Evolutionary conservation across 345 rosid genomes (phyloP).

Genomic region (Cardiospermum halicacabum): DNA sequence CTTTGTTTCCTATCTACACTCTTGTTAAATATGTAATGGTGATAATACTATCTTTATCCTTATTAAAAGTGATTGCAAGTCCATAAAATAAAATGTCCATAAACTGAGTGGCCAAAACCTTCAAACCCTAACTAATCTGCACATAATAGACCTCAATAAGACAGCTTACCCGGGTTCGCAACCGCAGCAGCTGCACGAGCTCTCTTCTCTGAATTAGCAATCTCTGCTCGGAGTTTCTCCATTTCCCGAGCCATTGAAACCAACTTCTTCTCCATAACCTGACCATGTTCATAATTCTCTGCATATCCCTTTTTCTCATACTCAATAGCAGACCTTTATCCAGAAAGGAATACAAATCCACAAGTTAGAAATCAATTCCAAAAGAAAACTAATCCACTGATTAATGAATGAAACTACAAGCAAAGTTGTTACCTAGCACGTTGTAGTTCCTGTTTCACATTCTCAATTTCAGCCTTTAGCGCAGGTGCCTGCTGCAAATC

Average conservation of each 20-base stretch:
- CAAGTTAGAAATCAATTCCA: neutral
- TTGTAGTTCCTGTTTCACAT: conserved; percentile 81
- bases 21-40: neutral
- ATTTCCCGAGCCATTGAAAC: conserved; percentile 88
- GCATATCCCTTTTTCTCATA: conserved; percentile 97
- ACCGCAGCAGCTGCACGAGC: conserved; percentile 49
- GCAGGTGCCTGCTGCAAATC: conserved; percentile 77
- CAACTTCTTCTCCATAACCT: conserved; percentile 87
- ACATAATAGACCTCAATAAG: neutral
- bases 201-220: conserved; percentile 81
- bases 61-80: neutral
- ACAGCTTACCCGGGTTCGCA: conserved; percentile 43
- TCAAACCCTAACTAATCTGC: neutral
- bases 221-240: conserved; percentile 94
- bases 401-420: neutral
- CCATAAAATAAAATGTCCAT: neutral
- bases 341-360: conserved; percentile 3
- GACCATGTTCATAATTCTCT: conserved; percentile 90
- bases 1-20: neutral
- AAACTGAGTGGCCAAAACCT: neutral
- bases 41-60: neutral
- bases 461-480: conserved; percentile 69
- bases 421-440: conserved; percentile 60
- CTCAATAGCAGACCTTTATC: conserved; percentile 74
- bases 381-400: neutral